phyloP scores from a whole-genome alignment of 768 basidiomycete species.

The Pulveroboletus sp. region DNA sequence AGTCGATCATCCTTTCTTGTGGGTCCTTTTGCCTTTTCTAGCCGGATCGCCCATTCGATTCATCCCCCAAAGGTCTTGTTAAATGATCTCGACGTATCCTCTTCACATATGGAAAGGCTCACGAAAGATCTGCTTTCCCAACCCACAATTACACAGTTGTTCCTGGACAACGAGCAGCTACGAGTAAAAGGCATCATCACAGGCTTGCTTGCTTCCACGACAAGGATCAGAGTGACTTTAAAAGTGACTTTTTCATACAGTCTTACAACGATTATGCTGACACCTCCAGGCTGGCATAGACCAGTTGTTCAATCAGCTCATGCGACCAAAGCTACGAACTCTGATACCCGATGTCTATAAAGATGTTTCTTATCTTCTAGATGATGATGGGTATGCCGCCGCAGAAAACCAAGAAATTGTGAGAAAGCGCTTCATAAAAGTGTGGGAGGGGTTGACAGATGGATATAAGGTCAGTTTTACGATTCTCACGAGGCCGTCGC shows the following conservation, averaged over 20 bases:
- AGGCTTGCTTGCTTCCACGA: constrained; percentile 49
- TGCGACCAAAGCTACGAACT: constrained; percentile 81
- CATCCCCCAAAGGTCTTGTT: constrained; percentile 60
- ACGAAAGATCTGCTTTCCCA: constrained; percentile 59
- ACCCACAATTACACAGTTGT: constrained; percentile 60
- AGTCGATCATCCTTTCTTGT: constrained; percentile 80
- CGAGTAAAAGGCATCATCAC: constrained; percentile 46
- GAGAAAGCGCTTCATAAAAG: constrained; percentile 83
- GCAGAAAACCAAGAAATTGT: constrained; percentile 86
- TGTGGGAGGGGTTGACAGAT: constrained; percentile 83
- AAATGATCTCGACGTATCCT: constrained; percentile 93
- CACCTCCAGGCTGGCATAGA: constrained; percentile 70
- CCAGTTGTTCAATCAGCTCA: constrained; percentile 91
- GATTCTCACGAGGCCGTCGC: neutral
- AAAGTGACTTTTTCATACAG: constrained; percentile 51
- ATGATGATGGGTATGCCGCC: constrained; percentile 79
- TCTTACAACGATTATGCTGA: neutral
- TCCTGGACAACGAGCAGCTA: constrained; percentile 53
- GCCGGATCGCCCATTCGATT: neutral
- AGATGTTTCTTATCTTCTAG: constrained; percentile 82
- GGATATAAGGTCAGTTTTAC: constrained; percentile 70
- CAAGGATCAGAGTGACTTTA: constrained; percentile 67
- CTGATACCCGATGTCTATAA: constrained; percentile 86
- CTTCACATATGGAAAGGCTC: constrained; percentile 83
- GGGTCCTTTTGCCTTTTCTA: constrained; percentile 29